Evolutionary conservation across 495 filamentous ascomycete genomes (phyloP), one percentile per base, ranked within the genome.

Genomic region (Astrothelium subdiscretum): DNA sequence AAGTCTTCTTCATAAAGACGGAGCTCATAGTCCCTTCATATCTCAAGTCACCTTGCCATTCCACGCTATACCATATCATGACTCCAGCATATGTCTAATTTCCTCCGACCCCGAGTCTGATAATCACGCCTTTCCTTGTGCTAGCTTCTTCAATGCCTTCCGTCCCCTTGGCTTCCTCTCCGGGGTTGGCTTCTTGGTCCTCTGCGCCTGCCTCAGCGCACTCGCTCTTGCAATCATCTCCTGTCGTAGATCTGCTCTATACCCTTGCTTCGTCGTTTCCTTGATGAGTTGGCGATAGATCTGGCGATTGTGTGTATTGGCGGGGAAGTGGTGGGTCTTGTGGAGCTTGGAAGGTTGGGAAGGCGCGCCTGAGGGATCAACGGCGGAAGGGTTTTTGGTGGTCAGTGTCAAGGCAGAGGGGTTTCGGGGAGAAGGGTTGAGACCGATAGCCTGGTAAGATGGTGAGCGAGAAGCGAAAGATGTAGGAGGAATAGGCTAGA

Each of bases 161-260:
- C 79, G 77, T 52, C 94, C 92, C 67, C 94, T 82, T 66, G 79
- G 77, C 85, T 96, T 96, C 66, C 71, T 68, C 75, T 81, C 83
- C 67, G 85, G 82, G 60, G 77, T 71, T 22, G 87, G 83, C 85
- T 96, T 96, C 79, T 86, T 84, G 61, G 85, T 74, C 70, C 79
- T 78, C 81, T 95, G 89, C 61, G 87, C 87, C 67, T 80, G 76
- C 74, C 88, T 88, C 79, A 97, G 82, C 69, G 90, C 89, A 73
- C 86, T 90, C 67, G 88, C 92, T 69, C 94, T 89, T 74, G 92
- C 81, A 72, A 97, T 87, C 66, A 91, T 91, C 67, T 85, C 86
- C 70, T 85, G 81, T 66, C 91, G 89, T 74, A 98, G 81, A 73
- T 98, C 94, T 69, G 86, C 73, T 72, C 94, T 86, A 66, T 74